phyloP scores from a whole-genome alignment of 192 early-diverging fungal genomes.

The Linnemannia schmuckeri region DNA sequence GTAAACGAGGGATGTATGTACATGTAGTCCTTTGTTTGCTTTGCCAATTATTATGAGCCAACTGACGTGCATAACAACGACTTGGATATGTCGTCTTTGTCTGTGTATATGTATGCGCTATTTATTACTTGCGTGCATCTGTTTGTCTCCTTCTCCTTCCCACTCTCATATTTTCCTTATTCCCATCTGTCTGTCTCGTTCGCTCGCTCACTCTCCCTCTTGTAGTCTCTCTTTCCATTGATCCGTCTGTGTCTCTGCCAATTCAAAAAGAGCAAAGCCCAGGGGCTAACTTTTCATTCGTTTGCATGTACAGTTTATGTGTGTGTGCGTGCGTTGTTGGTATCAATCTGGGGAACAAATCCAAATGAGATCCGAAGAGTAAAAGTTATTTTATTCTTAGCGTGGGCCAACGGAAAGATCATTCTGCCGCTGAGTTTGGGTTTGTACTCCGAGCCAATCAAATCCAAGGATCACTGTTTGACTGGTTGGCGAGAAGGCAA shows the following conservation, averaged over 20 bases:
- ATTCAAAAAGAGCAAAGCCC: not conserved
- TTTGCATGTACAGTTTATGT: not conserved
- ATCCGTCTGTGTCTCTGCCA: not conserved
- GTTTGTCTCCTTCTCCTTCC: not conserved
- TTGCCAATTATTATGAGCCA: not conserved
- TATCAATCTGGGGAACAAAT: conserved; percentile 11
- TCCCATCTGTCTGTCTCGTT: not conserved
- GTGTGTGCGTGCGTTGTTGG: not conserved
- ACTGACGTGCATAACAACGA: not conserved
- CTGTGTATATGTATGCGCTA: not conserved
- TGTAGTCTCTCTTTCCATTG: not conserved
- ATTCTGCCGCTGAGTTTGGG: conserved; percentile 6
- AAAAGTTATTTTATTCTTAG: not conserved
- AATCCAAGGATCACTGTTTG: too few species aligned
- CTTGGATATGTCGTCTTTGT: not conserved
- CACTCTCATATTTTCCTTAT: not conserved
- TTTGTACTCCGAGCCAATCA: not conserved
- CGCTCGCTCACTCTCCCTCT: not conserved
- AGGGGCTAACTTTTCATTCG: not conserved
- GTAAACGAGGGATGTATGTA: not conserved
- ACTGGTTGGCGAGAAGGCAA: too few species aligned
- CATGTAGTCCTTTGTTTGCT: not conserved
- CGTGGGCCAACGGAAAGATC: not conserved
- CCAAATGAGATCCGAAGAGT: not conserved
- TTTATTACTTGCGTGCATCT: not conserved